These are phyloP conservation scores for Ogataea zsoltii DNA, from an alignment of 805 yeast genomes.

Conservation along the genomic window DNA sequence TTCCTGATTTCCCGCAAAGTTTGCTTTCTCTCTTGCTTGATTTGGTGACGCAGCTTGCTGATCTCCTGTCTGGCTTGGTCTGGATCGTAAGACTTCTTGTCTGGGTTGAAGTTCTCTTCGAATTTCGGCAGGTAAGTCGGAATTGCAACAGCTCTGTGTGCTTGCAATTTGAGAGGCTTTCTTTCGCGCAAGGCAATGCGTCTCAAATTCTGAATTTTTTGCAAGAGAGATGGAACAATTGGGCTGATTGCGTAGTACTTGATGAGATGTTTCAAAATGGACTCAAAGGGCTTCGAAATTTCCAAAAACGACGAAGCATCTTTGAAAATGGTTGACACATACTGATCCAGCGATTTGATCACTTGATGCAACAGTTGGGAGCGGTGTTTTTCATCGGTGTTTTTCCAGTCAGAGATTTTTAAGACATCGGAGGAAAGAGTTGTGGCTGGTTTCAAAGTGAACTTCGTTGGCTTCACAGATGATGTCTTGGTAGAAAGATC, in stretches of 20 bases:
- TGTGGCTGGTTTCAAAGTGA: slow-evolving; percentile 19
- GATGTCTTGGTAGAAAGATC: slow-evolving; percentile 23
- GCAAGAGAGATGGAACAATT: slow-evolving; percentile 36
- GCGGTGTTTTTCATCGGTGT: slow-evolving; percentile 15
- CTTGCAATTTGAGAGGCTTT: slow-evolving; percentile 75
- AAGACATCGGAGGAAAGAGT: slow-evolving; percentile 16
- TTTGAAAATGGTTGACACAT: slow-evolving; percentile 49
- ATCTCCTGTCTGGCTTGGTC: slow-evolving; percentile 81
- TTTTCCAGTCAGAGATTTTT: slow-evolving; percentile 17
- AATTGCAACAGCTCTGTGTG: slow-evolving; percentile 81
- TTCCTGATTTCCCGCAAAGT: slow-evolving; percentile 88
- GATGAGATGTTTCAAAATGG: slow-evolving; percentile 42
- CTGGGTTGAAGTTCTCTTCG: slow-evolving; percentile 96
- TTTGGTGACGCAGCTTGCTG: slow-evolving; percentile 75
- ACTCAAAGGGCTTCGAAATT: slow-evolving; percentile 48
- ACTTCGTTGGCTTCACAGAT: slow-evolving; percentile 15
- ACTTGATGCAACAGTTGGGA: slow-evolving; percentile 38
- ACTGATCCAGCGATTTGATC: slow-evolving; percentile 34
- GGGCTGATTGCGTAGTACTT: slow-evolving; percentile 38
- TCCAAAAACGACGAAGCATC: slow-evolving; percentile 64
- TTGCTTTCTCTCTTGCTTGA: slow-evolving; percentile 89
- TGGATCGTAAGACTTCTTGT: slow-evolving; percentile 86
- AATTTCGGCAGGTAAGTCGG: slow-evolving; percentile 86
- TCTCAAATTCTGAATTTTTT: slow-evolving; percentile 49
- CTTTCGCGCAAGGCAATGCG: slow-evolving; percentile 52